Base-by-base conservation (phyloP, 139 green algal species). In the Edaphochlamys debaryana region DNA sequence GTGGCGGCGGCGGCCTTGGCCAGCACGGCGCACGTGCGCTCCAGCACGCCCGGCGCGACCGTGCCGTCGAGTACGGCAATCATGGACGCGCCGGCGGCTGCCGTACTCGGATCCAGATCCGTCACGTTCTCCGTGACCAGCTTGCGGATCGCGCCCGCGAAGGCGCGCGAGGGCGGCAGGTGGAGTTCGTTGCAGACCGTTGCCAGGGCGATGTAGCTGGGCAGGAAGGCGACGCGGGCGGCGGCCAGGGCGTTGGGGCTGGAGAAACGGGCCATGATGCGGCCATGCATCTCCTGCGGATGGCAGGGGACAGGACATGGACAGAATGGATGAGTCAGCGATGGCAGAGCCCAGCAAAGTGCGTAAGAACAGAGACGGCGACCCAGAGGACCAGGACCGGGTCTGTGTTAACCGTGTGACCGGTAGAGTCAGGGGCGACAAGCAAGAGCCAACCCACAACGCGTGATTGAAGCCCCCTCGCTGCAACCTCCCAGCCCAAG, bases 1-100 rank as follows among this genome's bases (percentile, higher is more conserved):
- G 45, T 54, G 45, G 17, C 48, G 48, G 56, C 73, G 30, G 7
- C 42, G 0, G 60, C n/a, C n/a, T 71, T 60, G 22, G 22, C 27
- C 42, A 81, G 52, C 27, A 71, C 60, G 13, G 34, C 62, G 75
- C 60, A 71, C 7, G 60, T 60, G 20, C 41, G 40, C 40, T 71
- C 75, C 58, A 81, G 30, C 4, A 81, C 41, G 2, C 60, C 75
- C 2, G 75, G 75, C n/a, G 75, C 75, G 20, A 81, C 75, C 0
- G 60, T 62, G 30, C 75, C 75, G 42, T 81, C 75, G n/a, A 81
- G n/a, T n/a, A 81, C 75, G 25, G 38, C 58, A n/a, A 40, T 60
- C 6, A 81, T n/a, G 19, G 25, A 60, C 1, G 75, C 75, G 22
- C 60, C 75, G n/a, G 17, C 60, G 13, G 30, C 30, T 0, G 75